Base-by-base conservation (phyloP, 148 eudicot species). In the Diospyros kaki region DNA sequence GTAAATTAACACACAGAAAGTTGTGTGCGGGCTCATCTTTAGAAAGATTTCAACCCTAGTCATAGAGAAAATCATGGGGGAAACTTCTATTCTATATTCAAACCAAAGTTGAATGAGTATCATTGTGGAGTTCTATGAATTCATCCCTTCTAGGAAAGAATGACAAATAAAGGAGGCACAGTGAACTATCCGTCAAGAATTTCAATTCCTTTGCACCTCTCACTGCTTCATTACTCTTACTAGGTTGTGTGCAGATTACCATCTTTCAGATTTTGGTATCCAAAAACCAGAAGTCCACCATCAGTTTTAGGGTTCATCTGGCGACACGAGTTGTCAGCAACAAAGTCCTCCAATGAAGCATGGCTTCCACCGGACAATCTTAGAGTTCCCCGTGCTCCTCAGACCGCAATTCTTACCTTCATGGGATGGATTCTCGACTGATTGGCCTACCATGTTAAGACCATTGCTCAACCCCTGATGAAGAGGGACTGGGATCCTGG, bases 401-500 rank as follows among this genome's bases (percentile, higher is more conserved):
- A 64, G 58, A 46, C 85, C 81, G 50, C 80, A 69, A 17, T 82
- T 62, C 46, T 77, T 72, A 5, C 75, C 81, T 10, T 68, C 83
- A 51, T 73, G 76, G 42, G 76, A 73, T 8, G 72, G 76, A 73
- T 84, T 82, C 39, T 79, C 89, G 59, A 77, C 61, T 51, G 72
- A 54, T 64, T 84, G 85, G 58, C 72, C 74, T 1, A 78, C 38
- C 50, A 76, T 67, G 73, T 84, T 81, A 15, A 77, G 75, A 64
- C 84, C 83, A 54, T 75, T 77, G 61, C 79, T 66, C 17, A 76
- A 64, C 0, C 80, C 84, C 53, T 77, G 82, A 65, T 79, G 80
- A 66, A 88, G 72, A 7, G 80, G 73, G 64, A 75, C 71, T 4
- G 76, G 68, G 71, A 81, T n/a, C n/a, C 67, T 78, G 48, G 28